Percentiles rank a stretch among this genome's conserved stretches.
Evolutionary conservation across 2,329 filamentous ascomycete genomes (phyloP).

Genomic region (Aspergillus sp.): DNA sequence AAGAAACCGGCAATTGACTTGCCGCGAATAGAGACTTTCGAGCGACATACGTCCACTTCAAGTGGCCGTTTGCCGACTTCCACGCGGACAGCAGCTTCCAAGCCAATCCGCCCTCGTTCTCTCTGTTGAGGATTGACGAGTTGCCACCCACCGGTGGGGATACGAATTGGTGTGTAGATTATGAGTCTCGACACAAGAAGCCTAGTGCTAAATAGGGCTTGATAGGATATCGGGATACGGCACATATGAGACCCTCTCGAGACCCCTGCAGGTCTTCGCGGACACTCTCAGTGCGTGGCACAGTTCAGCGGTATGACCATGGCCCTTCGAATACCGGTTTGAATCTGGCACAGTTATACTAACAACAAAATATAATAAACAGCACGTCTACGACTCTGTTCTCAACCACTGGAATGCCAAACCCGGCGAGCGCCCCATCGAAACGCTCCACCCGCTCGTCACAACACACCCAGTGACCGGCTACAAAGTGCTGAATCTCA

Average conservation of each 20-base stretch:
- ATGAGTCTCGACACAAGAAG: too few species aligned
- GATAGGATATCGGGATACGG: neutral
- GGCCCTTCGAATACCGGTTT: neutral
- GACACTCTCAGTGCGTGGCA: neutral
- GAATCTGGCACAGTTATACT: too few species aligned
- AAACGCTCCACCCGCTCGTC: constrained; percentile 61
- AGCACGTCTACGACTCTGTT: constrained; percentile 60
- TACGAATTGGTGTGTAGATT: neutral
- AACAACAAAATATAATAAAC: constrained; percentile 44
- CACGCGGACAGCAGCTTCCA: neutral
- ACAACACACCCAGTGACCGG: constrained; percentile 65
- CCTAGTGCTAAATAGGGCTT: too few species aligned
- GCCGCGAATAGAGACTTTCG: neutral
- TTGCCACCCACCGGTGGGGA: neutral
- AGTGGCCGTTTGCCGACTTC: neutral
- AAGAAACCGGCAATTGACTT: neutral
- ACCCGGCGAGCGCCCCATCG: constrained; percentile 58
- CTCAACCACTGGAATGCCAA: constrained; percentile 60
- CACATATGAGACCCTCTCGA: neutral
- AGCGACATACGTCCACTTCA: neutral
- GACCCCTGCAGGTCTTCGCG: neutral
- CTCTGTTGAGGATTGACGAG: neutral
- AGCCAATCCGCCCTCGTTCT: neutral
- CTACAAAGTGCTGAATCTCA: constrained; percentile 65
- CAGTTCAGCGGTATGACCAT: neutral